Evolutionary conservation across 2,329 filamentous ascomycete species (phyloP).

Genomic region (Colletotrichum sp.): DNA sequence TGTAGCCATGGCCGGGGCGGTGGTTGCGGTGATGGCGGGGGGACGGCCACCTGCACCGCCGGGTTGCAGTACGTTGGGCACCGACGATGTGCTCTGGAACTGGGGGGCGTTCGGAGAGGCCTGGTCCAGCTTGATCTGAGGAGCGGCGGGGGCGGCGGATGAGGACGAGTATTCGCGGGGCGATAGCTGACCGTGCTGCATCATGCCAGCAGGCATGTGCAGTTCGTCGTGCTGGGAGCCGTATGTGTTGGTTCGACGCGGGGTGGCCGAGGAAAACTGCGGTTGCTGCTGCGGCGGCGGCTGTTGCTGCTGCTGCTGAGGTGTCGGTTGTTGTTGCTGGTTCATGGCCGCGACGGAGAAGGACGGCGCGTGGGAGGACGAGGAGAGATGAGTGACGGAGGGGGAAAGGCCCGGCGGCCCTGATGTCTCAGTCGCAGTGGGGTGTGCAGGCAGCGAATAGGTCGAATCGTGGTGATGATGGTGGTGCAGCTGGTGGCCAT

Average conservation of each 20-base stretch:
- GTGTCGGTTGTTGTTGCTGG: constrained; percentile 10
- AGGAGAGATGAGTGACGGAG: constrained; percentile 9
- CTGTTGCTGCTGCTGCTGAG: constrained; percentile 22
- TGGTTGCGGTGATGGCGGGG: constrained; percentile 44
- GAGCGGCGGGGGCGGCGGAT: constrained; percentile 35
- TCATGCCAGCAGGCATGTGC: constrained; percentile 56
- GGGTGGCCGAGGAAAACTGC: constrained; percentile 36
- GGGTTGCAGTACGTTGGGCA: constrained; percentile 65
- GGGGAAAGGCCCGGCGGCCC: constrained; percentile 17
- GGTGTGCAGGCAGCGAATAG: constrained; percentile 3
- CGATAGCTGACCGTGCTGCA: constrained; percentile 48
- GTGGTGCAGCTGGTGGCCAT: constrained; percentile 18
- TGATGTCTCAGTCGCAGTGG: constrained; percentile 20
- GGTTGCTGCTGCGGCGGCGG: constrained; percentile 37
- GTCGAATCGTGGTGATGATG: constrained; percentile 3
- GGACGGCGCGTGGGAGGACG: background rate
- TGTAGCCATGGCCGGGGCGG: constrained; percentile 51
- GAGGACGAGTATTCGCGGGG: constrained; percentile 50
- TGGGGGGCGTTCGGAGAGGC: constrained; percentile 42
- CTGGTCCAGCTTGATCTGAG: constrained; percentile 59
- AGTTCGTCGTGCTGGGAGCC: constrained; percentile 56
- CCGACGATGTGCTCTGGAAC: constrained; percentile 45
- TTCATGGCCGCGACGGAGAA: constrained; percentile 15
- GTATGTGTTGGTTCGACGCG: constrained; percentile 44
- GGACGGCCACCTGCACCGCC: constrained; percentile 42